Conservation (phyloP, 2,329 filamentous ascomycete genomes). For the Nemania diffusa region DNA sequence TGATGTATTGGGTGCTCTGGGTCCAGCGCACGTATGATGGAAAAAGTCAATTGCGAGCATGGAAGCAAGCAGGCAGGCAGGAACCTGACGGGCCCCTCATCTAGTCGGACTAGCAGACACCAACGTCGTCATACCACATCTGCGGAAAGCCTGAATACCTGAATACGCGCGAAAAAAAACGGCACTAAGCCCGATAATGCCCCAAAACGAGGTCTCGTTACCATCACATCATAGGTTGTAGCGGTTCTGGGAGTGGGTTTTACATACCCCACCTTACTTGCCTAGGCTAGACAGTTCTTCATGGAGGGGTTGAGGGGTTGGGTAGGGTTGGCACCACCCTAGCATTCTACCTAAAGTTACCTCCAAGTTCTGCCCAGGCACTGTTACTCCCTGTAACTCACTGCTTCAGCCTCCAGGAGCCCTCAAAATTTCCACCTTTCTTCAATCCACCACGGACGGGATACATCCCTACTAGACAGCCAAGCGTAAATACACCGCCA, state of each 20-base stretch:
- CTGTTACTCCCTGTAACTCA: neutral
- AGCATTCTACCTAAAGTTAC: neutral
- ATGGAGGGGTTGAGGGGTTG: conserved; percentile 28
- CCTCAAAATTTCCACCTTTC: neutral
- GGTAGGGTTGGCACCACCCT: neutral
- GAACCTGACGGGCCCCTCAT: neutral
- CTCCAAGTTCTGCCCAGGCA: conserved; percentile 15
- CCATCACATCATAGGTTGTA: neutral
- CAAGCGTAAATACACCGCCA: neutral
- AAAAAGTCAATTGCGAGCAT: conserved; percentile 20
- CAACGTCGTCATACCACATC: conserved; percentile 49
- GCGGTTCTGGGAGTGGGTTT: neutral
- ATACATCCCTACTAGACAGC: neutral
- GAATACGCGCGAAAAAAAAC: neutral
- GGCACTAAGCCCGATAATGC: conserved; percentile 17
- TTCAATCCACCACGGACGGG: neutral
- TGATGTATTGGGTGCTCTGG: conserved; percentile 10
- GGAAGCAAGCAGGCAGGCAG: conserved; percentile 11
- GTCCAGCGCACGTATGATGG: conserved; percentile 20
- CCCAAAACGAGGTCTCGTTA: neutral
- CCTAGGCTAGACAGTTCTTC: neutral
- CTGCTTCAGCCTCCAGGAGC: neutral
- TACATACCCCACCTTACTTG: neutral
- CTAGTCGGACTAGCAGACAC: conserved; percentile 24
- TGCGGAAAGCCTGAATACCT: conserved; percentile 24